A percentile compares a stretch with the other conserved stretches of the same genome.
Evolutionary conservation across 768 basidiomycete species (phyloP).

Genomic region (Lactarius hengduanensis): DNA sequence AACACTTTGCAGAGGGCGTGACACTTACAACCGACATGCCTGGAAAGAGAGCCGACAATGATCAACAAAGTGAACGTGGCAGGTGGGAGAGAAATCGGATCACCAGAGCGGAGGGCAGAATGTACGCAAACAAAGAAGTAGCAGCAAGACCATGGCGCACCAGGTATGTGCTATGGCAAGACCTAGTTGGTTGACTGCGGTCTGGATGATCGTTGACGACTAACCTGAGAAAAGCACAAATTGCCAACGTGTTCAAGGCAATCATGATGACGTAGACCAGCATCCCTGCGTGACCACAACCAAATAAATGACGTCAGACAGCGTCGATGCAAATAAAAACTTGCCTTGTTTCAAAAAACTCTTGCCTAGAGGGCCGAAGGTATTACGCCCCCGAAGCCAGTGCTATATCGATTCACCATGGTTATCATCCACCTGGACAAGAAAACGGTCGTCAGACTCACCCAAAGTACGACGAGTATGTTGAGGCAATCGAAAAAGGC

Average conservation of each 20-base stretch:
- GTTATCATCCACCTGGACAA: not conserved
- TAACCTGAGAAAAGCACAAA: slow-evolving; percentile 22
- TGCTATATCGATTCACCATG: slow-evolving; percentile 3
- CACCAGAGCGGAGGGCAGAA: slow-evolving; percentile 25
- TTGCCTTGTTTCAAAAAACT: slow-evolving; percentile 27
- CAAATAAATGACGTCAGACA: not conserved
- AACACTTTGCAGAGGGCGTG: not conserved
- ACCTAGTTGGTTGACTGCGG: not conserved
- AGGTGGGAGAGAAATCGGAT: not conserved
- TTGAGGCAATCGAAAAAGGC: slow-evolving; percentile 21
- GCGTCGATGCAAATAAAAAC: slow-evolving; percentile 2
- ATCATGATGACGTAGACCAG: slow-evolving; percentile 26
- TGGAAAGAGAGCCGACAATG: slow-evolving; percentile 4
- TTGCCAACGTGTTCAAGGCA: slow-evolving; percentile 21
- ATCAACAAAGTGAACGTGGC: not conserved
- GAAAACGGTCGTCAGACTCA: not conserved
- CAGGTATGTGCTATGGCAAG: slow-evolving; percentile 3
- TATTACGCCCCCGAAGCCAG: slow-evolving; percentile 16
- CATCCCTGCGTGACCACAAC: slow-evolving; percentile 17
- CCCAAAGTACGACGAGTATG: slow-evolving; percentile 17
- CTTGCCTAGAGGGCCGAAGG: slow-evolving; percentile 20
- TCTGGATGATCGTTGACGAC: not conserved
- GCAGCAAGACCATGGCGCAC: not conserved
- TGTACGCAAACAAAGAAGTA: slow-evolving; percentile 18
- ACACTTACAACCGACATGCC: slow-evolving; percentile 24